Evolutionary conservation across 371 early-diverging fungal genomes (phyloP).

Genomic region (Mucor irregularis): DNA sequence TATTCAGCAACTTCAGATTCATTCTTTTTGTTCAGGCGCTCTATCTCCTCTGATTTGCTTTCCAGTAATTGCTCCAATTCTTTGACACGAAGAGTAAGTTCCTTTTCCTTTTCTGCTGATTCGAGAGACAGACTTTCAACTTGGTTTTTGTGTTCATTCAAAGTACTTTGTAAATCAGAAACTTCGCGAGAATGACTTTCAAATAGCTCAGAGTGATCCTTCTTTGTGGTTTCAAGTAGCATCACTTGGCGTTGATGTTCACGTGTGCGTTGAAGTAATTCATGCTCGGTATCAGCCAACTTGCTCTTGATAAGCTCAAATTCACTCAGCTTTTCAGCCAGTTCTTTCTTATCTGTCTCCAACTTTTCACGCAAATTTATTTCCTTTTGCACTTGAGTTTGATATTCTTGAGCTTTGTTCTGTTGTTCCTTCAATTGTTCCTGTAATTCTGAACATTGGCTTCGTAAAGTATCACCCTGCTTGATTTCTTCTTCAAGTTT

Average conservation of each 20-base stretch:
- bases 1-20: too few relatives aligned
- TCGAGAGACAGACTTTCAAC: background rate
- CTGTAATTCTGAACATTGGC: conserved; percentile 5
- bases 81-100: conserved; percentile 3
- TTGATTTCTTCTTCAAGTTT: conserved; percentile 5
- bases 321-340: background rate
- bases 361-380: background rate
- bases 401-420: background rate
- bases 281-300: background rate
- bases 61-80: conserved; percentile 8
- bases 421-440: conserved; percentile 7
- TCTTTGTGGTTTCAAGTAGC: background rate
- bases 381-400: background rate
- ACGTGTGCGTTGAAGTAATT: background rate
- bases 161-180: background rate
- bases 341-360: background rate
- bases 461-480: background rate
- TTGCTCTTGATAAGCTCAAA: background rate
- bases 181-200: background rate
- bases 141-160: background rate
- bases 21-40: conserved; percentile 1
- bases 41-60: background rate
- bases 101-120: background rate
- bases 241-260: background rate
- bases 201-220: background rate